phyloP scores from a whole-genome alignment of 2,329 filamentous ascomycete species.

The Leptographium procerum region DNA sequence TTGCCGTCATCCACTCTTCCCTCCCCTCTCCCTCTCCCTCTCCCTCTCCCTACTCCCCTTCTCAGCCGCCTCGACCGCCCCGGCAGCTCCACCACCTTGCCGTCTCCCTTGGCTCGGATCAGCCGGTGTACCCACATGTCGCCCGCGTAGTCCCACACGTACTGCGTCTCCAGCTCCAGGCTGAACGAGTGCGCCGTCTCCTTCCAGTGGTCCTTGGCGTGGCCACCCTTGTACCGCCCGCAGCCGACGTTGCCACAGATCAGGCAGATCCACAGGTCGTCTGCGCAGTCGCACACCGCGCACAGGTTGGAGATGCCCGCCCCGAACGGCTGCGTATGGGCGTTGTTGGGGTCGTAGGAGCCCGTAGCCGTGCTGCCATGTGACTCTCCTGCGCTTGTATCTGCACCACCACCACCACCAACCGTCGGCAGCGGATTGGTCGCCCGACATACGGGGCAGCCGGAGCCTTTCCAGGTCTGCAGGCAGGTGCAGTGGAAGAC shows the following conservation, averaged over 20 bases:
- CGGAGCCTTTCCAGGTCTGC: slow-evolving; percentile 88
- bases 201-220: slow-evolving; percentile 90
- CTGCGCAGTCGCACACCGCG: slow-evolving; percentile 64
- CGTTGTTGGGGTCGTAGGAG: slow-evolving; percentile 40
- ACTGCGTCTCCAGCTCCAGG: slow-evolving; percentile 84
- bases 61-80: slow-evolving; percentile 20
- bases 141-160: slow-evolving; percentile 95
- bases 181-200: slow-evolving; percentile 82
- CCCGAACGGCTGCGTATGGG: slow-evolving; percentile 44
- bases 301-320: slow-evolving; percentile 58
- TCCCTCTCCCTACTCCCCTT: background rate
- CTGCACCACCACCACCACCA: background rate
- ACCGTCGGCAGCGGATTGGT: slow-evolving; percentile 40
- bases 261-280: slow-evolving; percentile 89
- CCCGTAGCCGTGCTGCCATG: background rate
- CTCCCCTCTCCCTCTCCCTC: background rate
- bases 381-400: background rate
- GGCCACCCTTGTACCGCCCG: slow-evolving; percentile 84
- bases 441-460: slow-evolving; percentile 90
- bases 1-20: background rate
- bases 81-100: slow-evolving; percentile 85
- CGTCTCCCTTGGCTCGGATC: slow-evolving; percentile 86
- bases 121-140: slow-evolving; percentile 94
- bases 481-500: slow-evolving; percentile 96
- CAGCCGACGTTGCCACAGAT: slow-evolving; percentile 90